These are phyloP conservation scores for Marvania coccoides DNA, from an alignment of 139 green algal genomes.

Conservation along the genomic window DNA sequence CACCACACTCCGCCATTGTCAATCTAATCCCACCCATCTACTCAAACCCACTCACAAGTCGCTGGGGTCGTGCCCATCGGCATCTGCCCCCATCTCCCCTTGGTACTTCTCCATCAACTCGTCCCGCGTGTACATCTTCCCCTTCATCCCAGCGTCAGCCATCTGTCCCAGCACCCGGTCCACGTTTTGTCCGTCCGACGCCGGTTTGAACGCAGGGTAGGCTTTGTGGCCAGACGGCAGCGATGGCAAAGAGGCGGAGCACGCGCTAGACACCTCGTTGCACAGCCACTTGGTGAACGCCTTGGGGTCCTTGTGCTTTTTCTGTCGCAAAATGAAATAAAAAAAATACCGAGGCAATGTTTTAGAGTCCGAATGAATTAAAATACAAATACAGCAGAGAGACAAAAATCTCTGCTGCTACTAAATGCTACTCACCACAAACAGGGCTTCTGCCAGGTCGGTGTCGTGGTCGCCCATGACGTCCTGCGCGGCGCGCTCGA, in stretches of 20 bases:
- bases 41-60: not conserved
- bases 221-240: slow-evolving; percentile 5
- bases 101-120: slow-evolving; percentile 40
- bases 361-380: not conserved
- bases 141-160: slow-evolving; percentile 45
- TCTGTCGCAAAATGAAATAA: not conserved
- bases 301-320: slow-evolving; percentile 12
- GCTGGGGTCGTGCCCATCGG: slow-evolving; percentile 1
- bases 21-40: slow-evolving; percentile 1
- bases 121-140: slow-evolving; percentile 57
- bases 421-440: slow-evolving; percentile 8
- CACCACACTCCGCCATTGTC: not conserved
- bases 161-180: slow-evolving; percentile 53
- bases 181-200: slow-evolving; percentile 39
- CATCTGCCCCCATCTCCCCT: not conserved
- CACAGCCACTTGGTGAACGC: slow-evolving; percentile 65
- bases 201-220: slow-evolving; percentile 34
- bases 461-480: slow-evolving; percentile 62
- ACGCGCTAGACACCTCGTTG: slow-evolving; percentile 47
- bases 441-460: slow-evolving; percentile 53
- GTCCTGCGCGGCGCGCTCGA: slow-evolving; percentile 54
- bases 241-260: slow-evolving; percentile 36
- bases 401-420: not conserved
- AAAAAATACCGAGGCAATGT: not conserved
- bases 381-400: too few species aligned